phyloP scores from a whole-genome alignment of 2,329 filamentous ascomycete genomes.

The Huntiella decipiens region DNA sequence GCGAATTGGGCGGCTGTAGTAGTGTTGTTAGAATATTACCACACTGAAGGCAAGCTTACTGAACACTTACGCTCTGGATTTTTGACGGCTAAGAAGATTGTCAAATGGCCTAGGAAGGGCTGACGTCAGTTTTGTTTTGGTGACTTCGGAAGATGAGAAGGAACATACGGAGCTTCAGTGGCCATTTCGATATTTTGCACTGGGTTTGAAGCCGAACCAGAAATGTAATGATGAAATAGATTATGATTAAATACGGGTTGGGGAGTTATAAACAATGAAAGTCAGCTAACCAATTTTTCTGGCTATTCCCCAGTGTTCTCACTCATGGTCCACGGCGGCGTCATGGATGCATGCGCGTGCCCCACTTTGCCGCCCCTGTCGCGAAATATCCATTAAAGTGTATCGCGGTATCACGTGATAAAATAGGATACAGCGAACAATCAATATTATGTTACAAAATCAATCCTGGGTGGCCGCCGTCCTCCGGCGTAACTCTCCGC shows the following conservation, averaged over 20 bases:
- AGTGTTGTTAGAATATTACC: not conserved
- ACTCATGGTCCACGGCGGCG: not conserved
- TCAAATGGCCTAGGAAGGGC: conserved; percentile 5
- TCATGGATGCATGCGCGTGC: conserved; percentile 3
- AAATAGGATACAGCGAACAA: not conserved
- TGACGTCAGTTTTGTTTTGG: not conserved
- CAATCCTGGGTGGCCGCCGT: not conserved
- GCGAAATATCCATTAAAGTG: conserved; percentile 4
- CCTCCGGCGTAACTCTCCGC: no score
- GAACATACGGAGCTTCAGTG: conserved; percentile 3
- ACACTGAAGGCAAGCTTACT: not conserved
- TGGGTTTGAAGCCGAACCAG: not conserved
- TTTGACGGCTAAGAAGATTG: conserved; percentile 4
- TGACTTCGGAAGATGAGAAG: not conserved
- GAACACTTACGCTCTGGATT: conserved; percentile 7
- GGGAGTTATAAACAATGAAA: not conserved
- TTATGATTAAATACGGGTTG: not conserved
- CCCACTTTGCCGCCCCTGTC: conserved; percentile 9
- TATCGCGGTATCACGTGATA: conserved; percentile 12
- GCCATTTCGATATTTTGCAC: not conserved
- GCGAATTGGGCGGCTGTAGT: conserved; percentile 14
- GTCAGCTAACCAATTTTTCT: not conserved
- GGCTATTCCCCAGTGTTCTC: not conserved
- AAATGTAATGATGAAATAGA: not conserved
- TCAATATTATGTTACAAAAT: not conserved